These are phyloP conservation scores for Cantharellus cinnabarinus DNA, from an alignment of 768 basidiomycete species.

Conservation along the genomic window DNA sequence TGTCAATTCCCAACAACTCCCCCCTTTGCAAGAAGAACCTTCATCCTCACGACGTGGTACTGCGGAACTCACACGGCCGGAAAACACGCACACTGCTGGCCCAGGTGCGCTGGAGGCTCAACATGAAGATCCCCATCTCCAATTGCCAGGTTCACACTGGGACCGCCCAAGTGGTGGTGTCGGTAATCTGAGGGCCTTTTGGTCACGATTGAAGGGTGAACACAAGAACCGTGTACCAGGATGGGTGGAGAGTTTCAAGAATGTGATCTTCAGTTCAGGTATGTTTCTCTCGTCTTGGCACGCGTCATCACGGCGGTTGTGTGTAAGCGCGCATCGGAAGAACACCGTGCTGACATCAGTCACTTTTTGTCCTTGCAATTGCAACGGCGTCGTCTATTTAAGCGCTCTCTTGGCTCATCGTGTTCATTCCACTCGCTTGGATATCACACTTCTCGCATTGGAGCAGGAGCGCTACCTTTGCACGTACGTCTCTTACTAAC, in stretches of 20 bases:
- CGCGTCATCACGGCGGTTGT: background rate
- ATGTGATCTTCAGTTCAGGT: background rate
- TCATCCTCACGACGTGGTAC: no score
- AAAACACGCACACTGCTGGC: no score
- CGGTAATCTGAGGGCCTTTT: background rate
- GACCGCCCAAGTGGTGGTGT: no score
- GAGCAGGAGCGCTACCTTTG: constrained; percentile 23
- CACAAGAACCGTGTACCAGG: background rate
- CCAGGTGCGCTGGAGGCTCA: no score
- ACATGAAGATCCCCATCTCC: no score
- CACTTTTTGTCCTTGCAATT: background rate
- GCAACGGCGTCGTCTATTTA: background rate
- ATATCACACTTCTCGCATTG: constrained; percentile 29
- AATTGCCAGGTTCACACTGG: no score
- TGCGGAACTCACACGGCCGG: no score
- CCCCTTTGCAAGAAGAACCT: no score
- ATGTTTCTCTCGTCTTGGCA: background rate
- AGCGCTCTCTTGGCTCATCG: constrained; percentile 26
- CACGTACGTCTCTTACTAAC: constrained; percentile 18
- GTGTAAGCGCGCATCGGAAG: no score
- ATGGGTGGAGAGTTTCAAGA: background rate
- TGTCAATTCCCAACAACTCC: no score
- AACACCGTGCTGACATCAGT: background rate
- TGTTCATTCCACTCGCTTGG: constrained; percentile 44
- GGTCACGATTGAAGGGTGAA: background rate